Base-by-base conservation (phyloP, 495 filamentous ascomycete genomes). In the Bryoglossum gracile region DNA sequence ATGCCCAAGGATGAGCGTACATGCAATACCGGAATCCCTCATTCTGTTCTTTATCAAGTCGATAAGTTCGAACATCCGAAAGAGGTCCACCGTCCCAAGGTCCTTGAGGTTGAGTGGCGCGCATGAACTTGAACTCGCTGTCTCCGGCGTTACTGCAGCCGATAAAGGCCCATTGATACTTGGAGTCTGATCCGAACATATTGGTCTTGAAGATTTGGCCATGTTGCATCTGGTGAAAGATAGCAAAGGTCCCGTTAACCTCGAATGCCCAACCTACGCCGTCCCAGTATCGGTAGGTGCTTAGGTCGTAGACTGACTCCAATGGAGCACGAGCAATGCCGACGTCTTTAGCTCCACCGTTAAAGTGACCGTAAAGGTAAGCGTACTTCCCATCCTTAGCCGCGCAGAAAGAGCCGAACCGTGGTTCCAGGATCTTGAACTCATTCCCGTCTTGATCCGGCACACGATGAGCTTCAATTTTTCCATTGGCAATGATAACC, bases 1-100 rank as follows among this genome's bases (percentile, higher is more conserved):
- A 56, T 3, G 53, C 59, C 46, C 54, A 64, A 5, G 58, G 56
- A 28, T 66, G 63, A 13, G 60, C 51, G 36, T 63, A 66, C 3
- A 65, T 55, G 36, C 60, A 63, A 45, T 60, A 63, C 17, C 26
- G 53, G 28, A 52, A 55, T 2, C 17, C 17, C 4, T 43, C 37
- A 23, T 17, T 16, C 4, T 36, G 18, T 18, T 26, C n/a, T 53
- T 18, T 2, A 46, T 42, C 13, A 43, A 22, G 11, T 51, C 36
- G 18, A 56, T 58, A 14, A 50, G 50, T 8, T 23, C 34, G 24
- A 8, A 61, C 54, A 23, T 44, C 26, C 22, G 22, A 44, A 9
- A 62, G 22, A 21, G 48, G 39, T 19, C 32, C 17, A 21, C 61
- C 30, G 16, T 61, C 50, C 54, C 60, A 66, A 9, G 63, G 58